Base-by-base conservation (phyloP, 2,329 filamentous ascomycete species). In the Penicillium fuscoglaucum region DNA sequence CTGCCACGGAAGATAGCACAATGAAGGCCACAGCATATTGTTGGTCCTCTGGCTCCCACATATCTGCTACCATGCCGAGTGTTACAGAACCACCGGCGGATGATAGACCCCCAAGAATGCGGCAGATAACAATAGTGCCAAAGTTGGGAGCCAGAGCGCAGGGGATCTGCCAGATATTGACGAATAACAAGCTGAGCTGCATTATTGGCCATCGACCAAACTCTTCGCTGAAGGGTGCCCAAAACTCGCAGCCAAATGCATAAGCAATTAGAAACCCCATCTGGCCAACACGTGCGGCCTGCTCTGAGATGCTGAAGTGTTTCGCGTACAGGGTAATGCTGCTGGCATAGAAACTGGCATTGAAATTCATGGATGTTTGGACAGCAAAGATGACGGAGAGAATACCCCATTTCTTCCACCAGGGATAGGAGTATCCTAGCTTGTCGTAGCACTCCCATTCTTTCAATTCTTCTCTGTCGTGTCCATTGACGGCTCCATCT, bases 191-290 rank as follows among this genome's bases (percentile, higher is more conserved):
- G 41, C 86, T 90, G 33, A 84, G 75, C 78, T 93, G 90, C 60
- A 93, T 81, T 49, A 93, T 83, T 2, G 87, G 87, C 81, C 86
- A 89, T 44, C 90, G 84, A 6, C 90, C 90, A 52, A 93, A 82
- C 68, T 95, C 90, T 72, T 95, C 90, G 26, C 86, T 90, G 88
- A 90, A 95, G 0, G 90, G 90, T 0, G 90, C 90, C 90, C 90
- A 95, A 0, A 93, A 82, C 74, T 95, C 90, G 70, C 91, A 93
- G 19, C 91, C 90, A 70, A 95, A 91, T 35, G 89, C 90, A 72
- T 95, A 95, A 4, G 87, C 77, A 55, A 95, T 80, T 24, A 95
- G 78, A 74, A 93, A 95, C 62, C 90, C 83, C 76, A 89, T 87
- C 62, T 90, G 89, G 61, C 90, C 90, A 45, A 85, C 81, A 55